These are phyloP conservation scores for Monosporascus sp. DNA, from an alignment of 2,329 filamentous ascomycete species.

Conservation along the genomic window DNA sequence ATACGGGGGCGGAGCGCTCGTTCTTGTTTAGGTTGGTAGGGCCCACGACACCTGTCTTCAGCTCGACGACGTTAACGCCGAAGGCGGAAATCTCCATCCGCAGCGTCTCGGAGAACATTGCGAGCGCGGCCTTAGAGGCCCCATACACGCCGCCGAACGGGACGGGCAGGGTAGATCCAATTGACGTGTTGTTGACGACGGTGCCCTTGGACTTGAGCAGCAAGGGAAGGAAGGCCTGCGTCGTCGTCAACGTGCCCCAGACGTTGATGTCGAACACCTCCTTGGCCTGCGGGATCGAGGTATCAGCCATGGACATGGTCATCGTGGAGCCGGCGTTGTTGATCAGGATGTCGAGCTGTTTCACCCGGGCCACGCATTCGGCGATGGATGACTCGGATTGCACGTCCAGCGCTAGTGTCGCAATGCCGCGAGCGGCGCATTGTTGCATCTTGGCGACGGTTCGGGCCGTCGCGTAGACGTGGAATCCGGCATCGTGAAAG, in stretches of 20 bases:
- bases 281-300: slow-evolving; percentile 24
- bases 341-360: slow-evolving; percentile 11
- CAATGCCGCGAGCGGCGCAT: slow-evolving; percentile 16
- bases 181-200: slow-evolving; percentile 33
- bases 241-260: slow-evolving; percentile 27
- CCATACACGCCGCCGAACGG: slow-evolving; percentile 26
- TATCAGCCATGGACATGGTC: slow-evolving; percentile 25
- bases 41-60: slow-evolving; percentile 32
- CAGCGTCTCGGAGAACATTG: slow-evolving; percentile 40
- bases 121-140: slow-evolving; percentile 38
- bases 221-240: slow-evolving; percentile 29
- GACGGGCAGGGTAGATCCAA: slow-evolving; percentile 21
- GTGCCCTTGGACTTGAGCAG: slow-evolving; percentile 20
- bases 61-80: slow-evolving; percentile 33
- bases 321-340: slow-evolving; percentile 13
- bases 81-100: slow-evolving; percentile 40
- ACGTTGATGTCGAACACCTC: slow-evolving; percentile 30
- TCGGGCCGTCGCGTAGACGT: slow-evolving; percentile 38
- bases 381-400: slow-evolving; percentile 23
- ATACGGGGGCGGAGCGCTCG: not conserved
- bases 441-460: slow-evolving; percentile 26
- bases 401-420: slow-evolving; percentile 27
- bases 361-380: slow-evolving; percentile 11
- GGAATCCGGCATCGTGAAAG: slow-evolving; percentile 30
- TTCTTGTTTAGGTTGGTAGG: slow-evolving; percentile 20